Conservation (phyloP, 1,284 basidiomycete species). For the Naganishia albida region DNA sequence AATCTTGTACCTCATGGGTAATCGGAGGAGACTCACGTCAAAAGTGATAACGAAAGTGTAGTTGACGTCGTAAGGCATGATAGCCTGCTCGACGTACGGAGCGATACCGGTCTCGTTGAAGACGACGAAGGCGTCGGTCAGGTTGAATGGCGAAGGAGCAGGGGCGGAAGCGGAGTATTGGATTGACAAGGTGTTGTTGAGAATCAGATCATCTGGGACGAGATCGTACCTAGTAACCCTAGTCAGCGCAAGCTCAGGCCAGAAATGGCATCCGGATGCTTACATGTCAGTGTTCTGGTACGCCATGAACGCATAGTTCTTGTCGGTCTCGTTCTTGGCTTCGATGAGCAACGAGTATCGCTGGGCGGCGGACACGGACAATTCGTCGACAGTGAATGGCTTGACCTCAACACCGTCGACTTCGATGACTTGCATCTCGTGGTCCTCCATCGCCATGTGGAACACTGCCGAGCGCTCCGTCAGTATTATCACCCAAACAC, state of each 20-base stretch:
- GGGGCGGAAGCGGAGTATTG: slow-evolving; percentile 61
- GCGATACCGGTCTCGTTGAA: slow-evolving; percentile 55
- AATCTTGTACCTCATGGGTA: neutral
- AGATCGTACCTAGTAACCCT: slow-evolving; percentile 75
- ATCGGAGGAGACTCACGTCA: slow-evolving; percentile 42
- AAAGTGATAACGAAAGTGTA: slow-evolving; percentile 55
- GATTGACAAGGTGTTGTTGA: slow-evolving; percentile 75
- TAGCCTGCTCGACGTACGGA: slow-evolving; percentile 48
- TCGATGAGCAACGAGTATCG: slow-evolving; percentile 90
- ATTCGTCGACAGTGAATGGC: slow-evolving; percentile 67
- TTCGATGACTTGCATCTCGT: slow-evolving; percentile 85
- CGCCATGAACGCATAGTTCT: slow-evolving; percentile 86
- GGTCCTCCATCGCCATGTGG: slow-evolving; percentile 87
- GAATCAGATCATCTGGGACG: slow-evolving; percentile 68
- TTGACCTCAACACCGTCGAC: slow-evolving; percentile 83
- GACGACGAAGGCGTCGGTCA: slow-evolving; percentile 33
- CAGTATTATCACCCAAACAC: neutral
- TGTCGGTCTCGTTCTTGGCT: slow-evolving; percentile 76
- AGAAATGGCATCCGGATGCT: slow-evolving; percentile 32
- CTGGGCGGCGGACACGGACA: slow-evolving; percentile 81
- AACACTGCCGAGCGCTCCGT: slow-evolving; percentile 57
- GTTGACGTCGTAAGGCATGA: slow-evolving; percentile 49
- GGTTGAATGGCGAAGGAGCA: slow-evolving; percentile 33
- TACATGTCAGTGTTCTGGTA: slow-evolving; percentile 72
- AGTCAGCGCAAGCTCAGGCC: slow-evolving; percentile 10